Conservation (phyloP, 1,284 basidiomycete genomes). For the Ustilago xerochloae region DNA sequence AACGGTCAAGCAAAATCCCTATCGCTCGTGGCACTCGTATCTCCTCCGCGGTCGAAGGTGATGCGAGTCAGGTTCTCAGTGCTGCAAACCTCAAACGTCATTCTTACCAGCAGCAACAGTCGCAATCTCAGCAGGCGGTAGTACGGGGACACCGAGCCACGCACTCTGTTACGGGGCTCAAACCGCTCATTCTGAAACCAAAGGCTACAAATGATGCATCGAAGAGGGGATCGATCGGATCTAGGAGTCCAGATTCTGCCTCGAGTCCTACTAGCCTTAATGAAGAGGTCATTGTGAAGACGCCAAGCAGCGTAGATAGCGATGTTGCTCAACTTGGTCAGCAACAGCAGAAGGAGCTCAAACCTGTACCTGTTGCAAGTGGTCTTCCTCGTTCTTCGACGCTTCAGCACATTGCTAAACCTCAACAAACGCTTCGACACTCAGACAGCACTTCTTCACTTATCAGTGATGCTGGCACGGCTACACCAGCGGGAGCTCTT, state of each 20-base stretch:
- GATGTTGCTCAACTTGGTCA: slow-evolving; percentile 1
- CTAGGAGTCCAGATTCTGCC: slow-evolving; percentile 19
- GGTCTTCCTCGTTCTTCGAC: slow-evolving; percentile 29
- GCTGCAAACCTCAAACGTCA: slow-evolving; percentile 38
- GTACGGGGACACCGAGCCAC: slow-evolving; percentile 21
- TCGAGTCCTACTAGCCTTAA: background rate
- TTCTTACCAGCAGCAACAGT: slow-evolving; percentile 20
- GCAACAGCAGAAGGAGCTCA: background rate
- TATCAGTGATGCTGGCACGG: slow-evolving; percentile 1
- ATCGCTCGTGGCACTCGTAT: background rate
- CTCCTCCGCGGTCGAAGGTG: background rate
- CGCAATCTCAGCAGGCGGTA: slow-evolving; percentile 1
- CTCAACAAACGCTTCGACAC: slow-evolving; percentile 19
- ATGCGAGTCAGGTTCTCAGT: slow-evolving; percentile 28
- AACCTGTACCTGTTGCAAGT: background rate
- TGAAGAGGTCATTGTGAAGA: background rate
- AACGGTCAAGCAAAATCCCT: background rate
- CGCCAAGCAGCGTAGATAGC: background rate
- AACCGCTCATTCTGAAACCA: slow-evolving; percentile 30
- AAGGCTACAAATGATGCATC: slow-evolving; percentile 24
- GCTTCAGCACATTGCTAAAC: slow-evolving; percentile 10
- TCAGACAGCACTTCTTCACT: slow-evolving; percentile 47
- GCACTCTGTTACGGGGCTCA: slow-evolving; percentile 33
- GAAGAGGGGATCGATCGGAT: slow-evolving; percentile 8
- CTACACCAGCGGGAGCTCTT: background rate